Evolutionary conservation across 352 stramenopile species (phyloP).

Genomic region (Phytophthora sp.): DNA sequence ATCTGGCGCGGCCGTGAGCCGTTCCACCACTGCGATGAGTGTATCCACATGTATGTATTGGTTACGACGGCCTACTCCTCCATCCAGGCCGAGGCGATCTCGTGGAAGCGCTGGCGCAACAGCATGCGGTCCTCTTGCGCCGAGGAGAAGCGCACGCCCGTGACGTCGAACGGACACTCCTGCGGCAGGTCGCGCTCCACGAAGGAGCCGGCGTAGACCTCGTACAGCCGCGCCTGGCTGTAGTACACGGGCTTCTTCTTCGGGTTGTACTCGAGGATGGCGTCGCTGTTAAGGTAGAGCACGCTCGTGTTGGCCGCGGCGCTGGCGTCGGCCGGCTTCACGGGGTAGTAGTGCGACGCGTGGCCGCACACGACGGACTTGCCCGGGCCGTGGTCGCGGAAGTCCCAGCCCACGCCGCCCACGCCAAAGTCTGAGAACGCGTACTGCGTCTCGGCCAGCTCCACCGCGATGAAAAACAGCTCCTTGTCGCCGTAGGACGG

Average conservation of each 20-base stretch:
- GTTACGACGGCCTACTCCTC: conserved; percentile 13
- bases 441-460: conserved; percentile 75
- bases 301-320: conserved; percentile 27
- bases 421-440: conserved; percentile 72
- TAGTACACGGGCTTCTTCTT: conserved; percentile 57
- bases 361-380: conserved; percentile 60
- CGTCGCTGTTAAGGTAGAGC: conserved; percentile 78
- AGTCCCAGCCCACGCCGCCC: conserved; percentile 53
- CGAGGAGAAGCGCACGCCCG: conserved; percentile 40
- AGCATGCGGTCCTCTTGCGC: conserved; percentile 47
- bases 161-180: conserved; percentile 66
- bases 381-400: conserved; percentile 32
- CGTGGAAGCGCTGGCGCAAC: conserved; percentile 52
- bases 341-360: conserved; percentile 63
- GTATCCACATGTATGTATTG: conserved; percentile 11
- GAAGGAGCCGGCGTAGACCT: conserved; percentile 58
- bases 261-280: conserved; percentile 52
- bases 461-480: conserved; percentile 74
- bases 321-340: conserved; percentile 21
- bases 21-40: not conserved
- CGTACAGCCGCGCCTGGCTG: conserved; percentile 49
- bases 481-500: conserved; percentile 80
- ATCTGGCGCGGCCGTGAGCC: too few relatives aligned
- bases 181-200: conserved; percentile 43
- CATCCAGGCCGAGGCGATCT: conserved; percentile 41